Evolutionary conservation across 495 filamentous ascomycete genomes (phyloP), one percentile per base, ranked within the genome.

Genomic region (Entonaema liquescens): DNA sequence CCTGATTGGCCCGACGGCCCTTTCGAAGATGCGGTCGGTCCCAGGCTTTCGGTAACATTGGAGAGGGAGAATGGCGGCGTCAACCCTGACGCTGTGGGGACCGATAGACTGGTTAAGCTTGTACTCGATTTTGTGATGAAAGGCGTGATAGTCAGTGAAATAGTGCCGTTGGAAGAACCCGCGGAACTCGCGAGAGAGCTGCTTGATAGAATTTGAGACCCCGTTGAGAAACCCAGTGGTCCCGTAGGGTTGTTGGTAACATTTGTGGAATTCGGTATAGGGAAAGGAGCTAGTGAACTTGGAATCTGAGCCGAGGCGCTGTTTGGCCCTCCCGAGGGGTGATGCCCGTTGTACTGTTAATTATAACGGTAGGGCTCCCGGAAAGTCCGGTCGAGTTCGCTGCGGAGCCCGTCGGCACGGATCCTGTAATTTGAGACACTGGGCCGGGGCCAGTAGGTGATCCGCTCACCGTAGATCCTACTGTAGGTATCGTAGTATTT

Each of bases 231-330:
- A n/a, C 31, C 31, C 8, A 21, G 21, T 23, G 42, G 2, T 21
- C 42, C 42, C 11, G 42, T 47, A 13, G 42, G 42, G 19, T 47
- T 23, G 29, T 42, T 44, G 2, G 56, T 57, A 21, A 25, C 31
- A 9, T 19, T 26, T 31, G 62, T 77, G 25, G 70, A 72, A 64
- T 77, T 77, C 9, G 70, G 35, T 31, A 75, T 47, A 5, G 74
- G 69, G 49, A 75, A 76, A n/a, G 75, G 66, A 38, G 49, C 58
- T 7, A 58, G 60, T 36, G 56, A 57, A 21, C 56, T n/a, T 23
- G 64, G n/a, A 31, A 21, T 40, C 25, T 64, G 54, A 3, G 55
- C 19, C 29, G 59, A 64, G 38, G n/a, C 6, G 12, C 53, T 64
- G 23, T 52, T 66, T 23, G 33, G 52, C 40, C 40, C 23, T 3